Evolutionary conservation across 345 rosid genomes (phyloP), one percentile per base, ranked within the genome.

Genomic region (Punica granatum): DNA sequence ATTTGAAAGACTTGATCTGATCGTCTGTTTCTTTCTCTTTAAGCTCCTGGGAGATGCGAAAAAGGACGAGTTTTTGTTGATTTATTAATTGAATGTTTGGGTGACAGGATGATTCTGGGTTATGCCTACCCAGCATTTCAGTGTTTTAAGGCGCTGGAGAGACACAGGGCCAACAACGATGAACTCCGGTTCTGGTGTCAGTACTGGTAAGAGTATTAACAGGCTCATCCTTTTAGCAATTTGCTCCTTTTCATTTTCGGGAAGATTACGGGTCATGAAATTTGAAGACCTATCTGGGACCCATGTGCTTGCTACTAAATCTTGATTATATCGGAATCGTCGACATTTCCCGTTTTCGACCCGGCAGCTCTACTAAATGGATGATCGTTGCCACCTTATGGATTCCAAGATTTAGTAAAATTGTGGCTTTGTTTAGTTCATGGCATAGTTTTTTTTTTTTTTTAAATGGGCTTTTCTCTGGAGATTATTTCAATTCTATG

Each of bases 161-260:
- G 67, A 32, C 66, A 49, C 44, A 60, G 63, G 46, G 73, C 53
- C 53, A 28, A 32, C 35, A 60, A 46, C 41, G 70, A 66, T 32
- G 70, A 74, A 60, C 77, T 74, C 28, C 77, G 77, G 21, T 74
- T 74, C 65, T 74, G 77, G 77, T 74, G 77, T 62, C 77, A 74
- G 37, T 74, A 64, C 54, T 74, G 77, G 77, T 74, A 44, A 68
- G 62, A n/a, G 7, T n/a, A 6, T 51, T 30, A 7, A 23, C 25
- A 32, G 7, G 37, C 31, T 60, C 37, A 5, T 39, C 33, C 26
- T 60, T 60, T 23, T 60, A 36, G 36, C 37, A 30, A 60, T 30
- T 36, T 30, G n/a, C n/a, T n/a, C n/a, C n/a, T n/a, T n/a, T n/a
- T n/a, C n/a, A n/a, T n/a, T n/a, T n/a, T n/a, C n/a, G n/a, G 19